These are phyloP conservation scores for Geosiphon pyriformis DNA, from an alignment of 192 early-diverging fungal genomes.

Conservation along the genomic window DNA sequence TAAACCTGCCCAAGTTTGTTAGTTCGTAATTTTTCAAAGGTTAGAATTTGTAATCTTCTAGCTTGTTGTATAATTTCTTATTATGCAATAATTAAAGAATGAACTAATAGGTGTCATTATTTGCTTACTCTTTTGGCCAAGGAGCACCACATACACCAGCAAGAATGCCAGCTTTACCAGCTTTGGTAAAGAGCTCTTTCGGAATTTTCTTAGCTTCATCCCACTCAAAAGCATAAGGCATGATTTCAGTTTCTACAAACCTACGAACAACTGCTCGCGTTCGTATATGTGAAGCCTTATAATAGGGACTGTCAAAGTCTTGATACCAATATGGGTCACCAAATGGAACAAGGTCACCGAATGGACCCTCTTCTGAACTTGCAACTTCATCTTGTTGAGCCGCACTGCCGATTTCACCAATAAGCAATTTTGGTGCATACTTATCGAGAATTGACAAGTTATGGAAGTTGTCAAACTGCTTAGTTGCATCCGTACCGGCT, in stretches of 20 bases:
- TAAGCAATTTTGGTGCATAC: slow-evolving; percentile 53
- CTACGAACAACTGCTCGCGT: slow-evolving; percentile 54
- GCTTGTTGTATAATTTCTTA: no score
- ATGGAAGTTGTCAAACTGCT: slow-evolving; percentile 86
- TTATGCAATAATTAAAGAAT: no score
- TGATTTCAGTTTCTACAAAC: slow-evolving; percentile 79
- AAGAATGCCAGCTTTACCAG: slow-evolving; percentile 69
- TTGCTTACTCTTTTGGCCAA: slow-evolving; percentile 15
- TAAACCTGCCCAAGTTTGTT: no score
- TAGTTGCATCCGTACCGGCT: slow-evolving; percentile 74
- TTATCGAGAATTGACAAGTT: slow-evolving; percentile 58
- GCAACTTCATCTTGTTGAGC: slow-evolving; percentile 31
- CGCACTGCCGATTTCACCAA: slow-evolving; percentile 56
- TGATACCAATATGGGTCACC: slow-evolving; percentile 78
- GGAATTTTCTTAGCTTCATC: slow-evolving; percentile 79
- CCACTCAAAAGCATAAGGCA: slow-evolving; percentile 72
- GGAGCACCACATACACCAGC: slow-evolving; percentile 47
- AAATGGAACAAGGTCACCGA: slow-evolving; percentile 71
- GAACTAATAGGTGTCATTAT: no score
- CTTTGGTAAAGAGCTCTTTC: slow-evolving; percentile 65
- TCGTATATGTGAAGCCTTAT: slow-evolving; percentile 67
- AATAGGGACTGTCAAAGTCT: slow-evolving; percentile 66
- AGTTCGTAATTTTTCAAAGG: no score
- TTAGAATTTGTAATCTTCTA: no score
- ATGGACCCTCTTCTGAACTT: slow-evolving; percentile 46